Evolutionary conservation across 139 green algal genomes (phyloP).

Genomic region (Desmodesmus armatus): DNA sequence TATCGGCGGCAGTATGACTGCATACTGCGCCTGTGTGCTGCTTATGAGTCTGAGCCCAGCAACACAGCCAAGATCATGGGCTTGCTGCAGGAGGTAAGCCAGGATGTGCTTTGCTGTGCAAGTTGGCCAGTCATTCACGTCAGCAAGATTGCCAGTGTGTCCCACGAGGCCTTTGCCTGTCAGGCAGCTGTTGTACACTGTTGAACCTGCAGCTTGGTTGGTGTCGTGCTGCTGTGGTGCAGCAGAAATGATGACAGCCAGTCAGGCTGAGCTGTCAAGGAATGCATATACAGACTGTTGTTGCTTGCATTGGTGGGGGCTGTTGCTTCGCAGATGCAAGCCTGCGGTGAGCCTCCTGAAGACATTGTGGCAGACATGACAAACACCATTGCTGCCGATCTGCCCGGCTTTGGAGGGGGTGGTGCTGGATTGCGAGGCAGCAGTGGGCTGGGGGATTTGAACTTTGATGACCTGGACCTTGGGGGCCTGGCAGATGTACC

Average conservation of each 20-base stretch:
- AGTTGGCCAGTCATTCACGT: too few species aligned
- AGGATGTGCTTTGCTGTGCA: too few species aligned
- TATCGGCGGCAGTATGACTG: conserved; percentile 76
- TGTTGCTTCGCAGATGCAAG: conserved; percentile 90
- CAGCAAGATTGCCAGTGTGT: too few species aligned
- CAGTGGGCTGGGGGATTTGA: too few species aligned
- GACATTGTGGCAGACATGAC: conserved; percentile 88
- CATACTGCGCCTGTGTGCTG: conserved; percentile 74
- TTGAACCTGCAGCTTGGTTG: too few species aligned
- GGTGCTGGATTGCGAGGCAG: neutral
- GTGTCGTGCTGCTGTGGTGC: too few species aligned
- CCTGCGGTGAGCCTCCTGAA: conserved; percentile 80
- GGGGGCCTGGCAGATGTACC: conserved; percentile 25
- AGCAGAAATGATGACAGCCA: too few species aligned
- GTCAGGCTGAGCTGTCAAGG: too few species aligned
- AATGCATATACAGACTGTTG: neutral
- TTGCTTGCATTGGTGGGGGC: neutral
- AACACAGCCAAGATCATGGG: conserved; percentile 75
- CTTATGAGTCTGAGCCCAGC: conserved; percentile 77
- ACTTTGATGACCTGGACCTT: conserved; percentile 2
- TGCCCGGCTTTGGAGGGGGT: conserved; percentile 17
- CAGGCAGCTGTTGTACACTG: too few species aligned
- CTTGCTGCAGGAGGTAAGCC: conserved; percentile 81
- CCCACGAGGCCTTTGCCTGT: too few species aligned
- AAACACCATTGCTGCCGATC: conserved; percentile 36